Evolutionary conservation across 108 stramenopile species (phyloP), one percentile per base, ranked within the genome.

Genomic region (Nitzschia putrida): DNA sequence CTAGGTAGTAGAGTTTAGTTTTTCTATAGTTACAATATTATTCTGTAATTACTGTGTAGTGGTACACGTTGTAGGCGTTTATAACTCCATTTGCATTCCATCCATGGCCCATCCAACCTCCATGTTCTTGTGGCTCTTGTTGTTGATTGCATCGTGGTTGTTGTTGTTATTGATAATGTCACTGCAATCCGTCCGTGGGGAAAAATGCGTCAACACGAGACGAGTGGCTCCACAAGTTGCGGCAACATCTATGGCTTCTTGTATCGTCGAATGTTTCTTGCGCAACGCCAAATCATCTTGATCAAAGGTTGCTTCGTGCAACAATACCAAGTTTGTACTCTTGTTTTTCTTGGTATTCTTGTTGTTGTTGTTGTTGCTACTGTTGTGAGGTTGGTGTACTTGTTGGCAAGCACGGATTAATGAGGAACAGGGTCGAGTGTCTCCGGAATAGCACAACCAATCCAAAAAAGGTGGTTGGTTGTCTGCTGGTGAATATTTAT

Each of bases 291-390:
- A 85, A 80, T 92, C 93, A 16, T 77, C 86, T 72, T 97, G 89
- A 68, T 95, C 95, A 79, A 97, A 99, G 4, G 98, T 98, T 18
- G 98, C 97, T 80, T 99, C 98, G 58, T 99, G 98, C 52, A 99
- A 92, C 60, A 75, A 55, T 10, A 68, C 14, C 2, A 73, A 25
- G 0, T 13, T 18, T n/a, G n/a, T n/a, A n/a, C n/a, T n/a, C n/a
- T n/a, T n/a, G n/a, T n/a, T n/a, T n/a, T n/a, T n/a, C n/a, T n/a
- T n/a, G n/a, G n/a, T n/a, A 7, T 6, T 34, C 5, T 12, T 12
- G 26, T 12, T 37, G 58, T 14, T n/a, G 58, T 5, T 49, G 47
- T 1, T 49, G 47, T 1, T 49, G 47, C 14, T 49, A 5, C 3
- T 49, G 47, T 18, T 22, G 59, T 57, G 13, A 52, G 29, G 29